Conservation (phyloP, 805 yeast genomes). For the Teunomyces barrocoloradensis region DNA sequence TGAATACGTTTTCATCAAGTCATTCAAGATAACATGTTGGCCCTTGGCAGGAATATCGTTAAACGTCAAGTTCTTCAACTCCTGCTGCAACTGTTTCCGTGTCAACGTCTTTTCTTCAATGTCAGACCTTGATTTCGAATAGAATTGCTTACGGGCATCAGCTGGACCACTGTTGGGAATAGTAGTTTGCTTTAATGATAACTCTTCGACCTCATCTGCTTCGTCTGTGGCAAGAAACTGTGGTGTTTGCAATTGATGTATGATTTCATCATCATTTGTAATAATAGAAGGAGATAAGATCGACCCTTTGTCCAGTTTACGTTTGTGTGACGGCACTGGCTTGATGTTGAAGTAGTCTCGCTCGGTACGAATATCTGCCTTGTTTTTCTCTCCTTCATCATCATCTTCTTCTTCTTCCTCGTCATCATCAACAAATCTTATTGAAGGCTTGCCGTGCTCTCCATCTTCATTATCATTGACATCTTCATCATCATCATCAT, state of each 20-base stretch:
- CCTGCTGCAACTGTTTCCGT: slow-evolving; percentile 36
- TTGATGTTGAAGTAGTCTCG: background rate
- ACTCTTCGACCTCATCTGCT: slow-evolving; percentile 7
- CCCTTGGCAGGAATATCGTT: slow-evolving; percentile 89
- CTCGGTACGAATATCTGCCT: background rate
- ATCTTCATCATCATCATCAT: slow-evolving; percentile 53
- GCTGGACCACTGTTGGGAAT: slow-evolving; percentile 5
- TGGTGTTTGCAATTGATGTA: slow-evolving; percentile 34
- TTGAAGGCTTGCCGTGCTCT: slow-evolving; percentile 48
- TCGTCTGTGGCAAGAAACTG: slow-evolving; percentile 26
- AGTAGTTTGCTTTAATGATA: background rate
- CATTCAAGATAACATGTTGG: slow-evolving; percentile 86
- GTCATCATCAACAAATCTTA: slow-evolving; percentile 56
- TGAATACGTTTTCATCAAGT: slow-evolving; percentile 70
- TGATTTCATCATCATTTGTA: slow-evolving; percentile 34
- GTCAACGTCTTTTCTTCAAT: slow-evolving; percentile 20
- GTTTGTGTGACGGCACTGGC: slow-evolving; percentile 24
- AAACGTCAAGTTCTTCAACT: slow-evolving; percentile 49
- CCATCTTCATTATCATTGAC: slow-evolving; percentile 16
- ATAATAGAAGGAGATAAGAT: slow-evolving; percentile 33
- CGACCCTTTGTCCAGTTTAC: slow-evolving; percentile 7
- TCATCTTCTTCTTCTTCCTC: slow-evolving; percentile 10
- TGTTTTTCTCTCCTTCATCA: slow-evolving; percentile 18
- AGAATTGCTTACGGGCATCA: slow-evolving; percentile 8
- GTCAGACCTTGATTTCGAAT: slow-evolving; percentile 7